Evolutionary conservation across 805 yeast species (phyloP).

Genomic region (Ogataea salicorniae): DNA sequence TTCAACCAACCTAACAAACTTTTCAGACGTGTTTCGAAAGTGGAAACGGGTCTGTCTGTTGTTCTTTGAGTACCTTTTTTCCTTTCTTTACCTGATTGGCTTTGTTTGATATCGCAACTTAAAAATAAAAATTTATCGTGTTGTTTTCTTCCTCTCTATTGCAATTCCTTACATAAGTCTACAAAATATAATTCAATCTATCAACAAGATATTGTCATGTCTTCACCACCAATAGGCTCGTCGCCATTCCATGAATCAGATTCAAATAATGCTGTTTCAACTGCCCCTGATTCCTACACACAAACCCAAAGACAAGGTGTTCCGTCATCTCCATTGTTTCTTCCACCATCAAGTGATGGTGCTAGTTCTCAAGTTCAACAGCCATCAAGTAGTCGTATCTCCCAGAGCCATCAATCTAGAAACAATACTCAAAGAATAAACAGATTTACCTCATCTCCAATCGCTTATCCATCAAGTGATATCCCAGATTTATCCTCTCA

Average conservation of each 20-base stretch:
- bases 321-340: slow-evolving; percentile 54
- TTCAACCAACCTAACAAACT: background rate
- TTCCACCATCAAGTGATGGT: slow-evolving; percentile 40
- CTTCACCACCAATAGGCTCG: slow-evolving; percentile 25
- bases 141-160: background rate
- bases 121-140: background rate
- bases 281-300: slow-evolving; percentile 35
- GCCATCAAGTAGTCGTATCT: slow-evolving; percentile 35
- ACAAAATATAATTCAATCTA: too few relatives aligned
- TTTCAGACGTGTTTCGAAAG: slow-evolving; percentile 3
- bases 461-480: slow-evolving; percentile 44
- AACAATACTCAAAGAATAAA: slow-evolving; percentile 1
- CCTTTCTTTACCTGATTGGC: background rate
- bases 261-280: slow-evolving; percentile 20
- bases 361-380: slow-evolving; percentile 15
- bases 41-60: background rate
- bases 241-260: slow-evolving; percentile 23
- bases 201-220: slow-evolving; percentile 13
- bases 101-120: background rate
- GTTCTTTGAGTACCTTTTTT: background rate
- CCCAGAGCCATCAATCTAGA: slow-evolving; percentile 1
- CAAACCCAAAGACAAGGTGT: slow-evolving; percentile 28
- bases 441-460: slow-evolving; percentile 40
- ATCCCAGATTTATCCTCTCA: slow-evolving; percentile 30
- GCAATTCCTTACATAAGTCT: background rate